Evolutionary conservation across 306 rosid genomes (phyloP).

Genomic region (Cucurbita moschata): DNA sequence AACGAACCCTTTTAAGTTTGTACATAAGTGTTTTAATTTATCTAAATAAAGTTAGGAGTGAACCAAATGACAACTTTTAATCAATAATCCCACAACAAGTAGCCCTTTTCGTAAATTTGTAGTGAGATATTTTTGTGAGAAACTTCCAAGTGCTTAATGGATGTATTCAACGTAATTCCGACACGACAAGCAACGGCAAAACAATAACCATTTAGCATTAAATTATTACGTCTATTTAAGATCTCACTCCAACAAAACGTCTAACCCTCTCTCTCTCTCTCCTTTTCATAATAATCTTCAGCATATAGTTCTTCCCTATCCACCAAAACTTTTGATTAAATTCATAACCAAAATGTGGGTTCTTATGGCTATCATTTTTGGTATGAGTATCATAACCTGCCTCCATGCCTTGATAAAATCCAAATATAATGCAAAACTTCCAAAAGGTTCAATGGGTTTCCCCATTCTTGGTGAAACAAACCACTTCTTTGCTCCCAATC

Average conservation of each 20-base stretch:
- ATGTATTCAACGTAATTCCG: too few relatives aligned
- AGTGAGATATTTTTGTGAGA: too few relatives aligned
- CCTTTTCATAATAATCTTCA: neutral
- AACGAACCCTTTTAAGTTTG: too few relatives aligned
- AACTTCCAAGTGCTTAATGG: too few relatives aligned
- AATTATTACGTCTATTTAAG: neutral
- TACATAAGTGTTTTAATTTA: too few relatives aligned
- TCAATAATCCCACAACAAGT: too few relatives aligned
- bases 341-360: conserved; percentile 30
- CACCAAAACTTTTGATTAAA: neutral
- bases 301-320: neutral
- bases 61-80: too few relatives aligned
- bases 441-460: conserved; percentile 76
- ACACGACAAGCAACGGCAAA: too few relatives aligned
- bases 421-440: conserved; percentile 39
- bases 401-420: conserved; percentile 50
- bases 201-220: neutral
- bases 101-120: too few relatives aligned
- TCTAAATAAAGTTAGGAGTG: too few relatives aligned
- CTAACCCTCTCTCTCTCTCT: neutral
- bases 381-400: conserved; percentile 24
- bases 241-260: neutral
- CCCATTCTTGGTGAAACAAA: conserved; percentile 54
- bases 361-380: conserved; percentile 13
- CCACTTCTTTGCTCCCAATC: conserved; percentile 41